These are phyloP conservation scores for Ophiostoma angusticollis DNA, from an alignment of 2,329 filamentous ascomycete species.

Conservation along the genomic window DNA sequence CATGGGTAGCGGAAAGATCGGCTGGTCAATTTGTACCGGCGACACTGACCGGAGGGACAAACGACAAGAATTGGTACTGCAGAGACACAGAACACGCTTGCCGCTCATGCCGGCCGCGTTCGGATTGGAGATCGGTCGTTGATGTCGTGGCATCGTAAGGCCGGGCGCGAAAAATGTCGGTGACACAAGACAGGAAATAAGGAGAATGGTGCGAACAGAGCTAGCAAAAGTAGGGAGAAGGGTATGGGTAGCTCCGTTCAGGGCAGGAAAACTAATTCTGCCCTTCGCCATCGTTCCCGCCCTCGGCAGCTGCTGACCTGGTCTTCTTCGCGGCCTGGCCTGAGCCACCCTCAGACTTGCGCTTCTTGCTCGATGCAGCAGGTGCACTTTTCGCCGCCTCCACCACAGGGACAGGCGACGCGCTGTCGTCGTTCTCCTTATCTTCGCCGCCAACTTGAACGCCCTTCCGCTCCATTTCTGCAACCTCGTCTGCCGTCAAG, in stretches of 20 bases:
- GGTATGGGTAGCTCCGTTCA: background rate
- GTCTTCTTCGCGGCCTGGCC: conserved; percentile 39
- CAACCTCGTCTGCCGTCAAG: conserved; percentile 90
- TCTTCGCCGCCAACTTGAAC: conserved; percentile 24
- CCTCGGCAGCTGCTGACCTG: conserved; percentile 29
- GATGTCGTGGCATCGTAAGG: conserved; percentile 5
- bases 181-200: background rate
- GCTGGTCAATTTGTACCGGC: no score
- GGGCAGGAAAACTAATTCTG: conserved; percentile 5
- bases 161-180: conserved; percentile 1
- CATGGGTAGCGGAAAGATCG: background rate
- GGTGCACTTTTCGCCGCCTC: conserved; percentile 11
- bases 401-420: conserved; percentile 13
- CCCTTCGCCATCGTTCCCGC: conserved; percentile 22
- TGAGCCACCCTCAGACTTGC: conserved; percentile 43
- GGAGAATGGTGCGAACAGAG: no score
- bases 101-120: no score
- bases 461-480: conserved; percentile 64
- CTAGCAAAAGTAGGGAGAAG: background rate
- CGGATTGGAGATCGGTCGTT: background rate
- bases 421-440: conserved; percentile 22
- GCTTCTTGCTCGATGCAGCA: conserved; percentile 33
- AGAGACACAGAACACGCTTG: background rate
- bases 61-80: background rate
- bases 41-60: background rate